These are phyloP conservation scores for Cylindrotheca fusiformis DNA, from an alignment of 108 stramenopile genomes.

Conservation along the genomic window DNA sequence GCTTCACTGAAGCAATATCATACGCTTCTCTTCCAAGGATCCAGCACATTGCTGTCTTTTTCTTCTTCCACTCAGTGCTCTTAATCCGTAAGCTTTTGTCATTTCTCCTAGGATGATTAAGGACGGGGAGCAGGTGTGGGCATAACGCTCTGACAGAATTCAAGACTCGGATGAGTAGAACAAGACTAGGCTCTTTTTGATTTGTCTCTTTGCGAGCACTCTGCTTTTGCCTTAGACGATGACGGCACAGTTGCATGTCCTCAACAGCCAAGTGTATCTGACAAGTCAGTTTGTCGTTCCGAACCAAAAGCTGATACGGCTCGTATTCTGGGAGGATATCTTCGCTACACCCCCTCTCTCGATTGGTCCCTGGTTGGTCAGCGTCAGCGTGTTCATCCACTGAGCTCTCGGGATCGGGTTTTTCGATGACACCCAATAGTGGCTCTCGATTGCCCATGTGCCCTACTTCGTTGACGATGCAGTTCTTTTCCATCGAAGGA, in stretches of 20 bases:
- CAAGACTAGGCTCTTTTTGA: constrained; percentile 1
- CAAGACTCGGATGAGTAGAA: constrained; percentile 22
- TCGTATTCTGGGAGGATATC: background rate
- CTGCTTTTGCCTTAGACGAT: constrained; percentile 6
- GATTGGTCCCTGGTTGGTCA: background rate
- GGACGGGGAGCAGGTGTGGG: constrained; percentile 24
- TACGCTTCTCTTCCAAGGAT: constrained; percentile 24
- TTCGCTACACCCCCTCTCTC: background rate
- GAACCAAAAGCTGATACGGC: constrained; percentile 4
- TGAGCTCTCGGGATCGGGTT: background rate
- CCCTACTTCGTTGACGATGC: background rate
- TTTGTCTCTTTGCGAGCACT: background rate
- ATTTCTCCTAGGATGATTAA: constrained; percentile 23
- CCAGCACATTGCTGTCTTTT: constrained; percentile 18
- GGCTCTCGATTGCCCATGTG: background rate
- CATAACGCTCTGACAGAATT: constrained; percentile 32
- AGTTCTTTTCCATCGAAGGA: background rate
- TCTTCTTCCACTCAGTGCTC: constrained; percentile 9
- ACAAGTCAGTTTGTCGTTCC: background rate
- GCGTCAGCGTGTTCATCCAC: background rate
- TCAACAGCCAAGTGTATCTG: background rate
- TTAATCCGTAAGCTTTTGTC: constrained; percentile 7
- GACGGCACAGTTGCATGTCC: constrained; percentile 7
- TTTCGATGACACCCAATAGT: background rate
- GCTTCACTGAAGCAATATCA: constrained; percentile 8